These are phyloP conservation scores for Teratosphaeriaceae sp. DNA, from an alignment of 2,329 filamentous ascomycete species.

Conservation along the genomic window DNA sequence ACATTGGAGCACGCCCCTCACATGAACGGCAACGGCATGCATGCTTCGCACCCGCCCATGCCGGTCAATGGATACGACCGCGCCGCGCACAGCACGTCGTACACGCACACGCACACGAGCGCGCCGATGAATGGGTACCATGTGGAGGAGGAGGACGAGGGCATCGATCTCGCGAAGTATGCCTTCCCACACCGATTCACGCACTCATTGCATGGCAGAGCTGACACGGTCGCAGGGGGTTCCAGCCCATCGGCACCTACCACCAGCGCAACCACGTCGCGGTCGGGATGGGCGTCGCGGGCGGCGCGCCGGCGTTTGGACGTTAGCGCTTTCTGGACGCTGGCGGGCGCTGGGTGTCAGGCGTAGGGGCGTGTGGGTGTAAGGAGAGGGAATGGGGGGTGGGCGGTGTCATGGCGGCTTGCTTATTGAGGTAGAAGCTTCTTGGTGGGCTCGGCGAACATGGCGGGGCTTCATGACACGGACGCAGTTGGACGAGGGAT, in stretches of 20 bases:
- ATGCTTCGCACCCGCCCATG: conserved; percentile 1
- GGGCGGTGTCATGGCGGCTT: too few species aligned
- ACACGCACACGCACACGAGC: not conserved
- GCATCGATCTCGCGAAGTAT: conserved; percentile 46
- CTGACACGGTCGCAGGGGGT: conserved; percentile 33
- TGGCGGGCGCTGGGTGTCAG: too few species aligned
- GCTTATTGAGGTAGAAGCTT: too few species aligned
- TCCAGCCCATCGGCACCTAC: conserved; percentile 44
- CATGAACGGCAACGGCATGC: not conserved
- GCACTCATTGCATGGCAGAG: conserved; percentile 2
- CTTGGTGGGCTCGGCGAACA: not conserved
- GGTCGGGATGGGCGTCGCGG: conserved; percentile 19
- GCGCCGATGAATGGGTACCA: conserved; percentile 21
- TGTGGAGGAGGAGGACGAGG: conserved; percentile 36
- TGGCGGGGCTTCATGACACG: too few species aligned
- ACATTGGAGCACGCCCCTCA: not conserved
- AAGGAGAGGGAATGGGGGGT: too few species aligned
- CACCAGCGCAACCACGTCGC: conserved; percentile 32
- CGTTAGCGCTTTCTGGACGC: conserved; percentile 9
- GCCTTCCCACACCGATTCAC: conserved; percentile 18
- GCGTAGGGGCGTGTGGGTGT: too few species aligned
- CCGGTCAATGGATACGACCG: conserved; percentile 6
- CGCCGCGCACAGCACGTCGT: too few species aligned
- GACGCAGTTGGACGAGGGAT: too few species aligned
- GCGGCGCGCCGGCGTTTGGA: conserved; percentile 19